Evolutionary conservation across 768 basidiomycete genomes (phyloP), one percentile per base, ranked within the genome.

Genomic region (Lactarius hengduanensis): DNA sequence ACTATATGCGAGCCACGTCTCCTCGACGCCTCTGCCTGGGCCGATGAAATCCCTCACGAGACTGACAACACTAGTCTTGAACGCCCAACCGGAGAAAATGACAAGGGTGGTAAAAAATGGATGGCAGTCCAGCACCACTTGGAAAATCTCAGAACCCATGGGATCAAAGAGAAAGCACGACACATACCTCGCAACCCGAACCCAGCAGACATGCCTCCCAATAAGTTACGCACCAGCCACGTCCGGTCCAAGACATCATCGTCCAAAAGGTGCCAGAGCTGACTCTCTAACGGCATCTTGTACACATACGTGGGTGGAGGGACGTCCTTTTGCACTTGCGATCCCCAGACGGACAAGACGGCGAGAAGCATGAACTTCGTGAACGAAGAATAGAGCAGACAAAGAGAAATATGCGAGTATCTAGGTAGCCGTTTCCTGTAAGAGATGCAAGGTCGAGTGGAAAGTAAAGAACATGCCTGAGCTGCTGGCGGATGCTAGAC

Each of bases 191-290:
- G 84, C 61, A 94, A 75, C 0, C 91, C 92, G 74, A 94, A 94
- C 1, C 92, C 92, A 38, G 92, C 89, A 13, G 91, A 88, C 85
- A 94, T 88, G 0, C 92, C 92, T 13, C 92, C 92, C 2, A 94
- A 78, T 11, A 93, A 80, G 70, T 94, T 94, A 30, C 92, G 82
- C 4, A 94, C 86, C 7, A 92, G 78, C 92, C 92, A 94, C 72
- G 90, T 90, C 8, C 90, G 84, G 74, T 94, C 90, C 1, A 94
- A 76, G 36, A 83, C 84, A 68, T 88, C 87, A 59, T 92, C 90
- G 68, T 90, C 88, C 61, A 92, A 79, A 3, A 89, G 70, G 64
- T 83, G 78, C 55, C 88, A 79, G 3, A 80, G 71, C 18, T 78
- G 77, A 58, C 76, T 73, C 56, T 78, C 71, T 65, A 74, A 71